Percentiles rank a stretch among this genome's conserved stretches.
Conservation (phyloP, 495 filamentous ascomycete species). For the Rostrohypoxylon terebratum region DNA sequence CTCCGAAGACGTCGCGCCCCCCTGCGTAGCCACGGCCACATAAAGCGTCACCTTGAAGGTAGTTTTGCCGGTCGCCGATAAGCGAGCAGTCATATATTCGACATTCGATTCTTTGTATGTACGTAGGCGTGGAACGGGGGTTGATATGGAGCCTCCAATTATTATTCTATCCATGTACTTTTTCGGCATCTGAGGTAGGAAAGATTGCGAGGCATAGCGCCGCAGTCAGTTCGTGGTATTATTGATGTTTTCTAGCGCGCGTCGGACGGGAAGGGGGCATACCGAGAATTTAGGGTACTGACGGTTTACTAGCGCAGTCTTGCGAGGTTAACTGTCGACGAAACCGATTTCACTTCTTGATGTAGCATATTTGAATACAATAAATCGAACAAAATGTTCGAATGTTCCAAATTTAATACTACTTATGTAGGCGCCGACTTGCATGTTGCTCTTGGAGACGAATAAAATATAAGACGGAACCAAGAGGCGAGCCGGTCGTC, state of each 20-base stretch:
- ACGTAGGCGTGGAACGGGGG: slow-evolving; percentile 17
- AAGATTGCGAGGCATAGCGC: slow-evolving; percentile 7
- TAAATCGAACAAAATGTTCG: slow-evolving; percentile 34
- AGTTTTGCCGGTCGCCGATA: slow-evolving; percentile 43
- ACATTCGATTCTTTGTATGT: slow-evolving; percentile 39
- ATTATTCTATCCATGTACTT: background rate
- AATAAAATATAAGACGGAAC: background rate
- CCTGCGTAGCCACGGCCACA: slow-evolving; percentile 41
- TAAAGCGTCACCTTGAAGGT: slow-evolving; percentile 39
- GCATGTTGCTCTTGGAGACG: background rate
- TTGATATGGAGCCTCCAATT: background rate
- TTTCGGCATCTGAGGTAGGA: background rate
- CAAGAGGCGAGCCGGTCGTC: background rate
- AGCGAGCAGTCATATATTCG: slow-evolving; percentile 12
- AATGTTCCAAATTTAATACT: slow-evolving; percentile 1
- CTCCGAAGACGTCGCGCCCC: slow-evolving; percentile 37
- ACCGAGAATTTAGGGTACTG: slow-evolving; percentile 1
- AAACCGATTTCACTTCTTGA: slow-evolving; percentile 33
- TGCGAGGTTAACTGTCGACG: slow-evolving; percentile 3
- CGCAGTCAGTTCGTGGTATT: slow-evolving; percentile 2
- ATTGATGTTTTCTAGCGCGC: slow-evolving; percentile 9
- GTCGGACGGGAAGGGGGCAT: background rate
- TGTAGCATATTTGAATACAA: slow-evolving; percentile 39
- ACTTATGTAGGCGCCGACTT: background rate
- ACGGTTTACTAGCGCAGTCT: background rate